A percentile compares a stretch with the other conserved stretches of the same genome.
These are phyloP conservation scores for Alternaria angustiovoidea DNA, from an alignment of 2,329 filamentous ascomycete species.

Conservation along the genomic window DNA sequence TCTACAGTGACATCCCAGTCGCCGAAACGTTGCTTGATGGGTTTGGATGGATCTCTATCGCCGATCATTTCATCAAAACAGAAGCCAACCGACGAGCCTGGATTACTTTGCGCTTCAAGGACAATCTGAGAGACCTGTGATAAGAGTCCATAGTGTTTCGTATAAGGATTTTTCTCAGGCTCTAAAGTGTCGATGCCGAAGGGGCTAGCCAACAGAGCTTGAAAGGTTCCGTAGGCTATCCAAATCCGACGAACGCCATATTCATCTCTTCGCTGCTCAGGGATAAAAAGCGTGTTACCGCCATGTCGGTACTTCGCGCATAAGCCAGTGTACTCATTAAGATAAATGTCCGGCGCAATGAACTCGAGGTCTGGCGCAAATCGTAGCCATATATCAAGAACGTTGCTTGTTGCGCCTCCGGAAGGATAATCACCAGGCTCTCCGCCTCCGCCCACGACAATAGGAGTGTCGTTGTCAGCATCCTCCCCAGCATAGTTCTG, in stretches of 20 bases:
- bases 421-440: slow-evolving; percentile 54
- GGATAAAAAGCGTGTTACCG: slow-evolving; percentile 60
- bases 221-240: slow-evolving; percentile 35
- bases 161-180: slow-evolving; percentile 41
- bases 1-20: slow-evolving; percentile 52
- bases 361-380: slow-evolving; percentile 57
- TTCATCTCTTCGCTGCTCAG: slow-evolving; percentile 62
- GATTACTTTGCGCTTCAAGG: slow-evolving; percentile 49
- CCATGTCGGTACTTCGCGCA: slow-evolving; percentile 57
- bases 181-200: slow-evolving; percentile 54
- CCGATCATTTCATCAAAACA: slow-evolving; percentile 52
- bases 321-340: slow-evolving; percentile 57
- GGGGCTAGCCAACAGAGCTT: slow-evolving; percentile 29
- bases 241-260: slow-evolving; percentile 37
- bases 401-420: slow-evolving; percentile 46
- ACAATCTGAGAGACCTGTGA: slow-evolving; percentile 45
- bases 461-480: slow-evolving; percentile 39
- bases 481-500: slow-evolving; percentile 48
- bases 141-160: slow-evolving; percentile 54
- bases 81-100: slow-evolving; percentile 50
- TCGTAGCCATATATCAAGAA: slow-evolving; percentile 57
- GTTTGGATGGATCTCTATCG: slow-evolving; percentile 38
- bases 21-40: slow-evolving; percentile 45
- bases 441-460: slow-evolving; percentile 54
- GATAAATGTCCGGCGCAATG: slow-evolving; percentile 59